A percentile compares a stretch with the other conserved stretches of the same genome.
Evolutionary conservation across 805 yeast species (phyloP).

Genomic region (Lachancea sp.): DNA sequence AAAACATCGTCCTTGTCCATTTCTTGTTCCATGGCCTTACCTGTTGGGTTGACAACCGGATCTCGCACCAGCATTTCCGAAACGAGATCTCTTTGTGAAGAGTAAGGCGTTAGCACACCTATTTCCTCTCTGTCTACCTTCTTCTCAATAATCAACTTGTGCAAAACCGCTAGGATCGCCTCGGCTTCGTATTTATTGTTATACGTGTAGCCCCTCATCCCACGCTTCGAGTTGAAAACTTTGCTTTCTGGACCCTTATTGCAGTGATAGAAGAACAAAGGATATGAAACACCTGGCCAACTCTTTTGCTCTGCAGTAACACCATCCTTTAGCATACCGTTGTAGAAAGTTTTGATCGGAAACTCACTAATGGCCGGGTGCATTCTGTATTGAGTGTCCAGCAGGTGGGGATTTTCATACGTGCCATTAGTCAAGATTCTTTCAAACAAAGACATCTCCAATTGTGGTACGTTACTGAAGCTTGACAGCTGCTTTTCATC

Average conservation of each 20-base stretch:
- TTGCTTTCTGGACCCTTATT: conserved; percentile 43
- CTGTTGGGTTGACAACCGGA: conserved; percentile 48
- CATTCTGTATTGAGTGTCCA: conserved; percentile 65
- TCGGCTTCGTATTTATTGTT: conserved; percentile 49
- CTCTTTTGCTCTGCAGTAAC: conserved; percentile 46
- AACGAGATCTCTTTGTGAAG: conserved; percentile 63
- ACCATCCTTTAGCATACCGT: conserved; percentile 49
- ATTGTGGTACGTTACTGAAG: conserved; percentile 59
- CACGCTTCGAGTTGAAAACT: conserved; percentile 39
- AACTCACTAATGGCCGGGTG: conserved; percentile 57
- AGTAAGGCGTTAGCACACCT: conserved; percentile 69
- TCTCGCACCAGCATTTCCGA: conserved; percentile 46
- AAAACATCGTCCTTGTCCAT: conserved; percentile 55
- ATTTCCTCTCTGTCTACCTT: conserved; percentile 44
- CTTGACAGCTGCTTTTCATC: conserved; percentile 72
- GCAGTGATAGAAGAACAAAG: conserved; percentile 59
- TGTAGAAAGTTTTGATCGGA: conserved; percentile 48
- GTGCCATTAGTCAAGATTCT: conserved; percentile 58
- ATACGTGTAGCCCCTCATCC: conserved; percentile 52
- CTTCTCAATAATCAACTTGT: conserved; percentile 48
- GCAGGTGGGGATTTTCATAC: conserved; percentile 55
- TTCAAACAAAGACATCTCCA: conserved; percentile 64
- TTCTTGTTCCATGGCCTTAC: conserved; percentile 42
- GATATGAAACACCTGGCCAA: conserved; percentile 43
- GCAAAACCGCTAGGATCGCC: conserved; percentile 42